These are phyloP conservation scores for Neoarthrinium moseri DNA, from an alignment of 2,329 filamentous ascomycete species.

Conservation along the genomic window DNA sequence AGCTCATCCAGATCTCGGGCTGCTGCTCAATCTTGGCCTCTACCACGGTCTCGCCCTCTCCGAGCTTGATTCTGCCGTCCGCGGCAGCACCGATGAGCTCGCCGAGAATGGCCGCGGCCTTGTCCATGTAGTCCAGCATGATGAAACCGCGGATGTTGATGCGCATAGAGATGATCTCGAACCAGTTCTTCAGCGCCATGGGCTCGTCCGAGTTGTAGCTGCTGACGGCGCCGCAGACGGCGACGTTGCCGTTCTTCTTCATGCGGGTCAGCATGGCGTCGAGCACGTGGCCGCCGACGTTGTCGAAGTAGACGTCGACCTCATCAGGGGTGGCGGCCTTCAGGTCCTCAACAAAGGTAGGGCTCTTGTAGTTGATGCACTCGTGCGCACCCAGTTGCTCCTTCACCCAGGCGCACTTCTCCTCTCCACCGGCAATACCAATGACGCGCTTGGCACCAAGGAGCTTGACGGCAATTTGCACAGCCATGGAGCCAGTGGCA, in stretches of 20 bases:
- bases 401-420: conserved; percentile 42
- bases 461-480: conserved; percentile 52
- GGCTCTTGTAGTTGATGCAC: conserved; percentile 53
- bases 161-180: conserved; percentile 38
- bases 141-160: conserved; percentile 42
- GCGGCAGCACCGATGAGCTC: conserved; percentile 23
- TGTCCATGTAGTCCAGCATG: conserved; percentile 35
- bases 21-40: conserved; percentile 25
- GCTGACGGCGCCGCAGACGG: not conserved
- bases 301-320: conserved; percentile 52
- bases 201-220: conserved; percentile 1
- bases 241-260: conserved; percentile 21
- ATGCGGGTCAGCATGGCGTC: conserved; percentile 42
- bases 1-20: conserved; percentile 24
- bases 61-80: conserved; percentile 21
- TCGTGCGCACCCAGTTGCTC: conserved; percentile 49
- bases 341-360: conserved; percentile 34
- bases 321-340: conserved; percentile 31
- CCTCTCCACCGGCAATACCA: not conserved
- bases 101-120: conserved; percentile 19
- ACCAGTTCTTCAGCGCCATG: conserved; percentile 38
- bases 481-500: conserved; percentile 44
- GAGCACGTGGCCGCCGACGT: conserved; percentile 46
- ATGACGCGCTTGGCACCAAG: conserved; percentile 45
- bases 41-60: conserved; percentile 22